Conservation (phyloP, 192 early-diverging fungal species). For the Mortierella claussenii region DNA sequence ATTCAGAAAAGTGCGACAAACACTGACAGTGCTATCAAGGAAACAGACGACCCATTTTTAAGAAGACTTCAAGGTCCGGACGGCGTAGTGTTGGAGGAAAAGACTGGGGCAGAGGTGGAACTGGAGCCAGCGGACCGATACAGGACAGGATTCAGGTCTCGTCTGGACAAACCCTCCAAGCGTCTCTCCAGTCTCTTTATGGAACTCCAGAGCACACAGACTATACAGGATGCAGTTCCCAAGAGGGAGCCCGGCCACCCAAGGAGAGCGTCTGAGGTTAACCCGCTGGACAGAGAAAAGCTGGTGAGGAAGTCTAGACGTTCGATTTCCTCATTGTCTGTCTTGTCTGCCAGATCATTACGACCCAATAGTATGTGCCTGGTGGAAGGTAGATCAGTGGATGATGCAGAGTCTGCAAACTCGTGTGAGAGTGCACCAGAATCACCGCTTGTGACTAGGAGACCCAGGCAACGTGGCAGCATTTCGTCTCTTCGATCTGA, state of each 20-base stretch:
- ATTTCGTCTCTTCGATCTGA: slow-evolving; percentile 18
- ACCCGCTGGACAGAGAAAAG: slow-evolving; percentile 13
- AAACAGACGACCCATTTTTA: slow-evolving; percentile 12
- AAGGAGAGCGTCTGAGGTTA: neutral
- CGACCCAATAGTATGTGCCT: slow-evolving; percentile 11
- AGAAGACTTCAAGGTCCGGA: slow-evolving; percentile 15
- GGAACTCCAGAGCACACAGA: slow-evolving; percentile 47
- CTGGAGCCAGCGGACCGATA: slow-evolving; percentile 3
- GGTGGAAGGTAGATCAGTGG: neutral
- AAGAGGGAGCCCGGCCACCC: neutral
- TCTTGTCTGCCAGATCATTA: slow-evolving; percentile 10
- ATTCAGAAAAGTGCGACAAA: neutral
- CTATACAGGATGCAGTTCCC: slow-evolving; percentile 3
- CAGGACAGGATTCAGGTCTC: slow-evolving; percentile 12
- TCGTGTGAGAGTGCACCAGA: slow-evolving; percentile 1
- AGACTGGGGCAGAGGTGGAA: slow-evolving; percentile 14
- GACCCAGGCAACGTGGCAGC: slow-evolving; percentile 11
- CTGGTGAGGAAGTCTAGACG: slow-evolving; percentile 1
- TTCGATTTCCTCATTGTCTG: slow-evolving; percentile 10
- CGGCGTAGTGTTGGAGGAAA: neutral
- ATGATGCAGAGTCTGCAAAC: neutral
- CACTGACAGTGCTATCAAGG: neutral
- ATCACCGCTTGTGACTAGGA: neutral
- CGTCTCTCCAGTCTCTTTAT: slow-evolving; percentile 36
- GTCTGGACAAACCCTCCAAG: slow-evolving; percentile 17